Evolutionary conservation across 176 grass and related monocot genomes (phyloP), one percentile per base, ranked within the genome.

Genomic region (Leersia perrieri): DNA sequence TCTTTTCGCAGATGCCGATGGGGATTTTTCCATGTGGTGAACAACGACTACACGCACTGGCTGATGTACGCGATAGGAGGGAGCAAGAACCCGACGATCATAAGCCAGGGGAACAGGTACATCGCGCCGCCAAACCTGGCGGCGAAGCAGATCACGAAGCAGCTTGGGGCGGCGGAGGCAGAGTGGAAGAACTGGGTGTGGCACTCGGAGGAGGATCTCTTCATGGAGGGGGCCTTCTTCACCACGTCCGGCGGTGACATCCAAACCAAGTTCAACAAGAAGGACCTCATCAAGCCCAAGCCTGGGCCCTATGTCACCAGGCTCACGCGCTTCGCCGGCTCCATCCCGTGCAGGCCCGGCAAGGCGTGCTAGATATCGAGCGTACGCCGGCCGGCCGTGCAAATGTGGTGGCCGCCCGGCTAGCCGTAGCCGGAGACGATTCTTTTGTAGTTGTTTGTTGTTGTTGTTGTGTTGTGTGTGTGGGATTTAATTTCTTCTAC

Each of bases 41-140:
- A 94, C 94, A 94, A 97, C 68, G 91, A 97, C 75, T 94, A 97
- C 87, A 94, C 94, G 16, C 94, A 97, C 70, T 91, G 94, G 91
- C 76, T 90, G 60, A 97, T 94, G 94, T 94, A 97, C 71, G 94
- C 94, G 45, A 82, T 97, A 60, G 94, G 91, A 47, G 94, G 94
- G 15, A 97, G 94, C 84, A 84, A 94, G 74, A 70, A 85, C 11
- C 94, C 94, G 3, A 97, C 89, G 7, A 97, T 94, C 79, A 90
- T 97, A 74, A 93, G 91, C 82, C 94, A 97, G 72, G 94, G 89
- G 3, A 97, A 97, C 89, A 77, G 94, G 3, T 97, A 89, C 89
- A 89, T 89, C 33, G 94, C 94, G 6, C 94, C 91, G 60, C 84
- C 94, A 0, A 97, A 87, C 82, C 36, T 82, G 0, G 80, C 88